phyloP scores from a whole-genome alignment of 2,329 filamentous ascomycete genomes.

The Claviceps lovelessii region DNA sequence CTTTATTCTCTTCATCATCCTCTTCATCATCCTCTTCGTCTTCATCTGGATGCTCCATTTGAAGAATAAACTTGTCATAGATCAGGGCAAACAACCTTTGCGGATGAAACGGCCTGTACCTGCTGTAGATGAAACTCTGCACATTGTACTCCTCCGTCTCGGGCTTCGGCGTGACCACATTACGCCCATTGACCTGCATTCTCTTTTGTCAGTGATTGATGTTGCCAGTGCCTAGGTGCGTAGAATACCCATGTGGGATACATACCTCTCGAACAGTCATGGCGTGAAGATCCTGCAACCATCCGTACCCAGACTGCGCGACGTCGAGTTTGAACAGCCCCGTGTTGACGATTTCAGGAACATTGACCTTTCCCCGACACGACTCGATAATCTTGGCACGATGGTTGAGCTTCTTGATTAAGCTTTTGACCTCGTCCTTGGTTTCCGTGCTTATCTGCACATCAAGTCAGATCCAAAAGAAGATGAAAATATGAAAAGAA shows the following conservation, averaged over 20 bases:
- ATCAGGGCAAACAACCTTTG: slow-evolving; percentile 29
- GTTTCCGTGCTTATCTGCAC: slow-evolving; percentile 24
- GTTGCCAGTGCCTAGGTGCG: no score
- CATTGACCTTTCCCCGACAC: slow-evolving; percentile 43
- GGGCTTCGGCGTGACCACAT: slow-evolving; percentile 48
- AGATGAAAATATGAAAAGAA: no score
- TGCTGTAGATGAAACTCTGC: slow-evolving; percentile 54
- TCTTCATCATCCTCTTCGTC: slow-evolving; percentile 21
- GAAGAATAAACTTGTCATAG: slow-evolving; percentile 36
- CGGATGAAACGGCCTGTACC: slow-evolving; percentile 40
- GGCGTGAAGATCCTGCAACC: slow-evolving; percentile 55
- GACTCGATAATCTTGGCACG: slow-evolving; percentile 49
- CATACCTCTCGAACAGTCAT: slow-evolving; percentile 47
- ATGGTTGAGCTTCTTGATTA: slow-evolving; percentile 51
- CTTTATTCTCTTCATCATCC: slow-evolving; percentile 19
- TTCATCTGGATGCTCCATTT: slow-evolving; percentile 28
- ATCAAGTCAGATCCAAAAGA: not conserved
- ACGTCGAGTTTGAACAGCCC: slow-evolving; percentile 49
- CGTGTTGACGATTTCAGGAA: slow-evolving; percentile 51
- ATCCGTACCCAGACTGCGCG: slow-evolving; percentile 51
- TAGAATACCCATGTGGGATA: not conserved
- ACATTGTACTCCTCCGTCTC: slow-evolving; percentile 63
- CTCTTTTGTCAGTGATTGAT: not conserved
- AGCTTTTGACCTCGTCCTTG: slow-evolving; percentile 30
- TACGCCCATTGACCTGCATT: slow-evolving; percentile 28